Base-by-base conservation (phyloP, 208 protist species). In the Acanthamoeba castellanii region DNA sequence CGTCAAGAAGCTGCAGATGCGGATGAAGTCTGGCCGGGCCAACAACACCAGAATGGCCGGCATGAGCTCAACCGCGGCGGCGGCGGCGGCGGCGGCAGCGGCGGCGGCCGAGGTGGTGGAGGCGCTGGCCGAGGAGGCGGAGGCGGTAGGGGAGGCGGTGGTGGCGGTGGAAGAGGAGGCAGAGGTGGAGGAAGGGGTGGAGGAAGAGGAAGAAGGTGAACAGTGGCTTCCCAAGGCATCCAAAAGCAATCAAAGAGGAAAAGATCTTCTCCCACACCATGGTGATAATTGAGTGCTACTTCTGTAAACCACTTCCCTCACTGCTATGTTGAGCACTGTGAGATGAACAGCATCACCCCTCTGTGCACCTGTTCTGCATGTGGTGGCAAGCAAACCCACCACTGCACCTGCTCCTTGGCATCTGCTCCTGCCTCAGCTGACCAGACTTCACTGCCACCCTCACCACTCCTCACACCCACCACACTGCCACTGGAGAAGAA, bases 1-100 rank as follows among this genome's bases (percentile, higher is more conserved):
- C 9, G 87, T 55, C 57, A 92, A 92, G 87, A 92, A 88, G 81
- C 81, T 88, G 20, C 55, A 55, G 81, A 42, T 42, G n/a, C 55
- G 59, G 81, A 64, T 55, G 50, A 64, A 64, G 47, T 30, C 81
- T 3, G 55, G 55, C 25, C 68, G 68, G 3, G 11, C 68, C 27
- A 30, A 30, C 68, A 76, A 76, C 68, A 76, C 3, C 59, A 64
- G 59, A 64, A 64, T 64, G 59, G 59, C 59, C 22, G 18, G 72
- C 18, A 20, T 4, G 72, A 20, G n/a, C n/a, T n/a, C n/a, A n/a
- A n/a, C n/a, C n/a, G 72, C 14, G 72, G 72, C n/a, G 72, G 72
- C 4, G 72, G 72, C n/a, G 72, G 72, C 3, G 14, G 72, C 32
- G 72, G 72, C 16, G 37, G 37, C 3, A 3, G 45, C 7, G 37